A percentile compares a stretch with the other conserved stretches of the same genome.
Evolutionary conservation across 805 yeast genomes (phyloP).

Genomic region (Maudiozyma serrabonitensis): DNA sequence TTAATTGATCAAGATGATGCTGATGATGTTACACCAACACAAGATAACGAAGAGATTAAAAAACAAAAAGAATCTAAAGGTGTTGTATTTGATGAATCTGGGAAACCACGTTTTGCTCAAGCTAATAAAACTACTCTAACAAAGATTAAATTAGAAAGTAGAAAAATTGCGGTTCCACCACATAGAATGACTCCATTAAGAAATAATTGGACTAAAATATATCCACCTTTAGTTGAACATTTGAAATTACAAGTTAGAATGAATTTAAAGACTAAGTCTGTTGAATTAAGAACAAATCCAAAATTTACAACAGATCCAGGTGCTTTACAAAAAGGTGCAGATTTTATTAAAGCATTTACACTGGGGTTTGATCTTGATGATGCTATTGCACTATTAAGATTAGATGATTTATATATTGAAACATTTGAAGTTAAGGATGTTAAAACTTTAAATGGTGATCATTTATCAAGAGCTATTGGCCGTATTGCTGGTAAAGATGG

Average conservation of each 20-base stretch:
- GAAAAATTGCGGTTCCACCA: slow-evolving; percentile 92
- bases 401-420: slow-evolving; percentile 94
- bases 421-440: slow-evolving; percentile 96
- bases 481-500: slow-evolving; percentile 99
- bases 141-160: slow-evolving; percentile 69
- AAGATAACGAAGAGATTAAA: slow-evolving; percentile 15
- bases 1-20: slow-evolving; percentile 29
- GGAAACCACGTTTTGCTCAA: slow-evolving; percentile 76
- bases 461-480: slow-evolving; percentile 96
- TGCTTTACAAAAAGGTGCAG: slow-evolving; percentile 96
- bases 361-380: slow-evolving; percentile 96
- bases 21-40: slow-evolving; percentile 12
- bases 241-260: slow-evolving; percentile 90
- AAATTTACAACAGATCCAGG: slow-evolving; percentile 81
- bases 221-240: slow-evolving; percentile 93
- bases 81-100: slow-evolving; percentile 57
- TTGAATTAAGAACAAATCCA: slow-evolving; percentile 74
- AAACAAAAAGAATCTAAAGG: slow-evolving; percentile 23
- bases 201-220: slow-evolving; percentile 84
- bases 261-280: slow-evolving; percentile 81
- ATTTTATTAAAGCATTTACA: slow-evolving; percentile 89
- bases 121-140: slow-evolving; percentile 49
- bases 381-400: slow-evolving; percentile 84
- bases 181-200: slow-evolving; percentile 94
- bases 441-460: slow-evolving; percentile 91